Percentiles rank a stretch among this genome's conserved stretches.
These are phyloP conservation scores for Ceratobasidium sp. DNA, from an alignment of 1,284 basidiomycete species.

Conservation along the genomic window DNA sequence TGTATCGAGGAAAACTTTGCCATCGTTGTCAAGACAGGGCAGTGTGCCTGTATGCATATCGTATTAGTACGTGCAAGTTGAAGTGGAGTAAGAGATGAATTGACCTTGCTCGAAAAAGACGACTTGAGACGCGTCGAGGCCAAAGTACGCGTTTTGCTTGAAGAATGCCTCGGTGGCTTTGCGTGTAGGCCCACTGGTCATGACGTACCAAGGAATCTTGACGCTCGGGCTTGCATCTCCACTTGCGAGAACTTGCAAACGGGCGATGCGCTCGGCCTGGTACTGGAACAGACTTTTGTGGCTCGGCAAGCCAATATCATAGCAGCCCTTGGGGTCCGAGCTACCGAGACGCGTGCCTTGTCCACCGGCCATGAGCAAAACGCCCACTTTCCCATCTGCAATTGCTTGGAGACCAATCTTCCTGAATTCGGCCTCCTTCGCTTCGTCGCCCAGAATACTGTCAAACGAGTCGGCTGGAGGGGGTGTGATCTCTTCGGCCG, in stretches of 20 bases:
- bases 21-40: conserved; percentile 92
- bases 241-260: conserved; percentile 77
- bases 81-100: conserved; percentile 44
- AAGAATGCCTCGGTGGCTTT: conserved; percentile 89
- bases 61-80: conserved; percentile 35
- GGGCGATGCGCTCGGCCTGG: conserved; percentile 92
- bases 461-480: conserved; percentile 78
- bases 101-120: conserved; percentile 97
- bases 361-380: conserved; percentile 96
- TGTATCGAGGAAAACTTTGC: conserved; percentile 90
- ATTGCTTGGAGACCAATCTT: conserved; percentile 81
- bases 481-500: conserved; percentile 69
- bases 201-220: conserved; percentile 94
- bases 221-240: conserved; percentile 63
- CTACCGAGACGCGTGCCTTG: conserved; percentile 96
- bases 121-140: conserved; percentile 80
- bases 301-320: conserved; percentile 93
- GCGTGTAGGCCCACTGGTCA: conserved; percentile 97
- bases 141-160: conserved; percentile 80
- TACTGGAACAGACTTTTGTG: conserved; percentile 95
- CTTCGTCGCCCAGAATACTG: conserved; percentile 62
- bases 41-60: conserved; percentile 69
- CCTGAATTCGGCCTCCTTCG: conserved; percentile 74
- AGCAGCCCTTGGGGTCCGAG: conserved; percentile 94
- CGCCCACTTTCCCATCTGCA: conserved; percentile 82